Conservation (phyloP, 768 basidiomycete genomes). For the Tulasnella sp. region DNA sequence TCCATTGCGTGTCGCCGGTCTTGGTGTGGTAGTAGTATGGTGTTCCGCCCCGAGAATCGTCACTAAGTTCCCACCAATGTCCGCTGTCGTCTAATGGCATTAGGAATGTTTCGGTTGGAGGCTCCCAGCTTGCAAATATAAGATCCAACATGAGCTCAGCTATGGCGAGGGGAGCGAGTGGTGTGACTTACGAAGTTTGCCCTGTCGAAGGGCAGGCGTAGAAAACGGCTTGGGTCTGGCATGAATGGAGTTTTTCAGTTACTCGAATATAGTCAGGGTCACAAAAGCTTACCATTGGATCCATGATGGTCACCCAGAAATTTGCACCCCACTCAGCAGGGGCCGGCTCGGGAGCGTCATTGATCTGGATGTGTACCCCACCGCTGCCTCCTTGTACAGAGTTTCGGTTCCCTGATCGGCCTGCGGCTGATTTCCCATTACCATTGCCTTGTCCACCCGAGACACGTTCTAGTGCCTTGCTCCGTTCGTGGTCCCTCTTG, state of each 20-base stretch:
- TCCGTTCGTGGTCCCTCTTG: background rate
- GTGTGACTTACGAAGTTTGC: slow-evolving; percentile 41
- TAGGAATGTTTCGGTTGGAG: slow-evolving; percentile 54
- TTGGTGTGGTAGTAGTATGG: slow-evolving; percentile 94
- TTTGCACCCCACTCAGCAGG: slow-evolving; percentile 63
- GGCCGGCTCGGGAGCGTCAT: slow-evolving; percentile 1
- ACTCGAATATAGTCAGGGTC: background rate
- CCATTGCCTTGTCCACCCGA: background rate
- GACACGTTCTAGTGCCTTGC: background rate
- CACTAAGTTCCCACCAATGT: slow-evolving; percentile 93
- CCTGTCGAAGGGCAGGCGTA: slow-evolving; percentile 91
- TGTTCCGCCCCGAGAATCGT: slow-evolving; percentile 71
- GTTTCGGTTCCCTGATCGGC: background rate
- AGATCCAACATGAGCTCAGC: too few species aligned
- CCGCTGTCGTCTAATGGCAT: slow-evolving; percentile 75
- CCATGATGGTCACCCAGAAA: slow-evolving; percentile 90
- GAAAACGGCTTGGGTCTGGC: slow-evolving; percentile 49
- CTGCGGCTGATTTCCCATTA: background rate
- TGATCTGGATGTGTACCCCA: background rate
- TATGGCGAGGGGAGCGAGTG: too few species aligned
- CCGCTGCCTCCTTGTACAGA: background rate
- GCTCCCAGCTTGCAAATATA: slow-evolving; percentile 58
- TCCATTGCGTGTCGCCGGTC: slow-evolving; percentile 86
- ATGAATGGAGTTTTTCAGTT: background rate
- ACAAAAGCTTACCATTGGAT: slow-evolving; percentile 61